Base-by-base conservation (phyloP, 2,329 filamentous ascomycete genomes). In the Aspergillus brunneoviolaceus region DNA sequence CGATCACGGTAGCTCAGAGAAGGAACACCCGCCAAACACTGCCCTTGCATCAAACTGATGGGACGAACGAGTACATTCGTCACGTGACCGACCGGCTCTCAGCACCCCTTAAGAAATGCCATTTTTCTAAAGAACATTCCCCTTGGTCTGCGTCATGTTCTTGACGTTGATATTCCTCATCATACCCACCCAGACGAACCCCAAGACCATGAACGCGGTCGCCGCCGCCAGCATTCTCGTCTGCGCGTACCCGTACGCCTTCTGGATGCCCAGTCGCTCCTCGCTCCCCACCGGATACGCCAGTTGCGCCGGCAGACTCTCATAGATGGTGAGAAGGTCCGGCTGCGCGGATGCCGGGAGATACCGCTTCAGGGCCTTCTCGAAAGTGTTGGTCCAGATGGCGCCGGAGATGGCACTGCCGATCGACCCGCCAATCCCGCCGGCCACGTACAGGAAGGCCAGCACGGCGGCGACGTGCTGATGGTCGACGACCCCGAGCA, bases 361-460 rank as follows among this genome's bases (percentile, higher is more conserved):
- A 57, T 82, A 75, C 52, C 69, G 68, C n/a, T 59, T 59, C 3
- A 87, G 76, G 0, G 77, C 77, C 2, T 74, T 70, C 4, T 76
- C 77, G 72, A 87, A 84, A 0, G 83, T 81, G 59, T 82, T 79
- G 0, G 81, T 84, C 85, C 86, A 89, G 64, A 89, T 86, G 11
- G 84, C 84, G 0, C 78, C 48, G 27, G 55, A 51, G 49, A 47
- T 51, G 31, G 49, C 51, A 14, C 48, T 49, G 11, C 48, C 55
- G 4, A 57, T 47, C 19, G 21, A 39, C n/a, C 49, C 48, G 16
- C 55, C 55, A 23, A 57, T 33, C 1, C 45, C 51, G 5, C 49
- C 61, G 51, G 86, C 83, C 9, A 89, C 78, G 47, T 80, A 80
- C 29, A 84, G 75, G 5, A 89, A 69, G 21, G 85, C 83, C 31